Evolutionary conservation across 2,329 filamentous ascomycete species (phyloP).

Genomic region (Aspergillus sp.): DNA sequence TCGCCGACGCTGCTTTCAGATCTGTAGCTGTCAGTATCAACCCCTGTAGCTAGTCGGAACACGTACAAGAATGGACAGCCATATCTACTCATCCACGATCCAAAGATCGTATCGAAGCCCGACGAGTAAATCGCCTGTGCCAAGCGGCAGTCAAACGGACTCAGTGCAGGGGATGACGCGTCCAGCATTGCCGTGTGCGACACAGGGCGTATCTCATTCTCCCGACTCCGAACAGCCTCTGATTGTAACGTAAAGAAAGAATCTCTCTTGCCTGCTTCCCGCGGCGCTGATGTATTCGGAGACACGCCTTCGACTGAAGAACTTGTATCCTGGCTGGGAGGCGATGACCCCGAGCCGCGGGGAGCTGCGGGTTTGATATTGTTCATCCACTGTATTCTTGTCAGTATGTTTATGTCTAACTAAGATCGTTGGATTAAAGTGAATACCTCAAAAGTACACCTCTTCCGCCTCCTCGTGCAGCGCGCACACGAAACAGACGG

Average conservation of each 20-base stretch:
- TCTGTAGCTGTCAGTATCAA: background rate
- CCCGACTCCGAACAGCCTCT: background rate
- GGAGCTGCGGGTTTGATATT: background rate
- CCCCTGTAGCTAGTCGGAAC: background rate
- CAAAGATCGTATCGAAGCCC: constrained; percentile 48
- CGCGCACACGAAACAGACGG: constrained; percentile 20
- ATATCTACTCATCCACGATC: constrained; percentile 50
- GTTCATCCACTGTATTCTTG: constrained; percentile 22
- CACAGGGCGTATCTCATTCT: background rate
- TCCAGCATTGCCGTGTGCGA: background rate
- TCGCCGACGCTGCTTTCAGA: constrained; percentile 2
- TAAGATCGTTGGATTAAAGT: background rate
- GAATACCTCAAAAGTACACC: constrained; percentile 23
- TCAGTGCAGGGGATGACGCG: constrained; percentile 22
- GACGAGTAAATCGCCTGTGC: constrained; percentile 37
- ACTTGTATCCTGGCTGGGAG: background rate
- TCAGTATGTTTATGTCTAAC: background rate
- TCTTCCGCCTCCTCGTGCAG: constrained; percentile 16
- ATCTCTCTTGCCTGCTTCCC: background rate
- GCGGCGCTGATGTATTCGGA: background rate
- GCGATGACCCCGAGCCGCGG: background rate
- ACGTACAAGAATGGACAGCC: constrained; percentile 50
- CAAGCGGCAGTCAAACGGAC: constrained; percentile 20
- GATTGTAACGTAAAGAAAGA: background rate
- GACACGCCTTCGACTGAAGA: background rate